These are phyloP conservation scores for Rhodomyrtus psidioides DNA, from an alignment of 441 rosid genomes.

Conservation along the genomic window DNA sequence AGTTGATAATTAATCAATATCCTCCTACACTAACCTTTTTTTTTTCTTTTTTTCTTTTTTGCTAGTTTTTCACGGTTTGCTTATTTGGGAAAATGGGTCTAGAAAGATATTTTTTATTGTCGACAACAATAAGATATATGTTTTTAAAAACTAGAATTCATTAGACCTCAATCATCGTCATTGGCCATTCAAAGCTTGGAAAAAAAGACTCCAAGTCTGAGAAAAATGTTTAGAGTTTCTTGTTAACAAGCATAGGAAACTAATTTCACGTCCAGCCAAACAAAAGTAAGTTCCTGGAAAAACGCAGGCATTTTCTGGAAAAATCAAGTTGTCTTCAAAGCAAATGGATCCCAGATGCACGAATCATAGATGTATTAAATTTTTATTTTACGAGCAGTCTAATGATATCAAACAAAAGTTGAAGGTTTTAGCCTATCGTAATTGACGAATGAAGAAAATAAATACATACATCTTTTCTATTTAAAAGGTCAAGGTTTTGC, in stretches of 20 bases:
- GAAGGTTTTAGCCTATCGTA: neutral
- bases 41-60: neutral
- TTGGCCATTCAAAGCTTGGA: too few species aligned
- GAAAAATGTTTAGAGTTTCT: too few species aligned
- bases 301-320: neutral
- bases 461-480: neutral
- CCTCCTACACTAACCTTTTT: neutral
- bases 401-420: too few species aligned
- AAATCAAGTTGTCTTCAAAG: neutral
- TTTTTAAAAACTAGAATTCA: too few species aligned
- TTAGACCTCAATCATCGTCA: too few species aligned
- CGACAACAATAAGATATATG: neutral
- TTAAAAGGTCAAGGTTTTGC: neutral
- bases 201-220: neutral
- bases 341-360: neutral
- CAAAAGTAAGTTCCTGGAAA: neutral
- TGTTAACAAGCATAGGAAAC: neutral
- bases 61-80: neutral
- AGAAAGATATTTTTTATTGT: neutral
- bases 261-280: neutral
- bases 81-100: neutral
- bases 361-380: neutral
- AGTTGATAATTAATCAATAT: neutral
- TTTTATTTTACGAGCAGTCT: too few species aligned
- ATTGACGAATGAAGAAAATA: neutral